Percentiles rank a stretch among this genome's conserved stretches.
Evolutionary conservation across 2,329 filamentous ascomycete genomes (phyloP).

Genomic region (Diplocarpon rosae): DNA sequence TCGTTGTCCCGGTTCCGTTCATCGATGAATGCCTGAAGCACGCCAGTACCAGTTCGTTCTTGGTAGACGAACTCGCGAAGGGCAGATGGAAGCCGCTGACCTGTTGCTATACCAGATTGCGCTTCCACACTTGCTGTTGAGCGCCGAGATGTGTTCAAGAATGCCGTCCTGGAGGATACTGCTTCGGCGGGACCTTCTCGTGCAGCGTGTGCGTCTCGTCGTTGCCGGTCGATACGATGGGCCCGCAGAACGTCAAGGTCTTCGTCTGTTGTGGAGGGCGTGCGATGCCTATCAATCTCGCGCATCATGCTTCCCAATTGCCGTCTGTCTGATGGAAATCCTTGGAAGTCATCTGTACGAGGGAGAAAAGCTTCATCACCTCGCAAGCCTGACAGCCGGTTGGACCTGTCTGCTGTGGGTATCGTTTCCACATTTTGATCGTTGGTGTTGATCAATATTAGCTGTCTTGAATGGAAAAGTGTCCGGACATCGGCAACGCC

Average conservation of each 20-base stretch:
- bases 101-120: too few species aligned
- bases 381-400: conserved; percentile 21
- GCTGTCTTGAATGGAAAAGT: conserved; percentile 56
- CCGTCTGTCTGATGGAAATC: conserved; percentile 20
- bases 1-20: conserved; percentile 28
- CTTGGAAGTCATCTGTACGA: conserved; percentile 24
- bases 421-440: conserved; percentile 36
- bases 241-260: conserved; percentile 42
- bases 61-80: conserved; percentile 25
- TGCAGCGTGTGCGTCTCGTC: conserved; percentile 25
- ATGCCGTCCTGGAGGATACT: conserved; percentile 10
- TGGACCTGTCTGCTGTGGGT: conserved; percentile 16
- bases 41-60: conserved; percentile 20
- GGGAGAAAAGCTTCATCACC: conserved; percentile 14
- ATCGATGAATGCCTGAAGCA: conserved; percentile 26
- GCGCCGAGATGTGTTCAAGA: conserved; percentile 12
- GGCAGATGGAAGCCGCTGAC: conserved; percentile 16
- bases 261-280: conserved; percentile 43
- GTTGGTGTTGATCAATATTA: conserved; percentile 51
- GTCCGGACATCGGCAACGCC: conserved; percentile 63
- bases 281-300: conserved; percentile 34
- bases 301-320: conserved; percentile 20
- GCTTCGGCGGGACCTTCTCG: conserved; percentile 17
- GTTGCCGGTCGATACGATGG: conserved; percentile 40
- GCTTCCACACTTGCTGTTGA: not conserved